These are phyloP conservation scores for Santalum album DNA, from an alignment of 164 flowering plant species.

Conservation along the genomic window DNA sequence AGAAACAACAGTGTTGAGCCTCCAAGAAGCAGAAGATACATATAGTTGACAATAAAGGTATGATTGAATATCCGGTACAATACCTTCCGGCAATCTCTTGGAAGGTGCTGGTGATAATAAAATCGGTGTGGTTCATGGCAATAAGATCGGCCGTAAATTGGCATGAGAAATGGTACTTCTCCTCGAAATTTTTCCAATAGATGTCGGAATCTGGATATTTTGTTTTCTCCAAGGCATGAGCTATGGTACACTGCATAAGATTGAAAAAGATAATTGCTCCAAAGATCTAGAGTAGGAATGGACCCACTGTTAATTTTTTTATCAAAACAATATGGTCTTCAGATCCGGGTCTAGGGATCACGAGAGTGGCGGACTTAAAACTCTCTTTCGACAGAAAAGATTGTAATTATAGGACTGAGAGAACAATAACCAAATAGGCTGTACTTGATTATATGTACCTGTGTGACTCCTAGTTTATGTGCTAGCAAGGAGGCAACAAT, in stretches of 20 bases:
- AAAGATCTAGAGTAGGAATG: too few species aligned
- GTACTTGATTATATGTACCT: slow-evolving; percentile 16
- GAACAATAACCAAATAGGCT: not conserved
- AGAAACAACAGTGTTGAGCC: not conserved
- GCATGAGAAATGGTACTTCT: slow-evolving; percentile 61
- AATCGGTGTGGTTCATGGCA: slow-evolving; percentile 58
- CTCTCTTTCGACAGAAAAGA: not conserved
- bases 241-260: slow-evolving; percentile 42
- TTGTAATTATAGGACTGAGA: not conserved
- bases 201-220: slow-evolving; percentile 60
- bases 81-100: slow-evolving; percentile 81
- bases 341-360: too few species aligned
- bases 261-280: too few species aligned
- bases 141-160: slow-evolving; percentile 60
- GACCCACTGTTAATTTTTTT: too few species aligned
- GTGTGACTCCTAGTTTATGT: slow-evolving; percentile 46
- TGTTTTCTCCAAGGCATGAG: slow-evolving; percentile 71
- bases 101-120: slow-evolving; percentile 59
- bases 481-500: slow-evolving; percentile 54
- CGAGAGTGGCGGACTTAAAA: too few species aligned
- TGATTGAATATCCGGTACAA: not conserved
- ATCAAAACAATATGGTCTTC: too few species aligned
- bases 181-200: slow-evolving; percentile 51
- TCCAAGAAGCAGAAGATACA: not conserved
- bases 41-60: not conserved